These are phyloP conservation scores for Staphylotrichum longicolle DNA, from an alignment of 495 filamentous ascomycete genomes.

Conservation along the genomic window DNA sequence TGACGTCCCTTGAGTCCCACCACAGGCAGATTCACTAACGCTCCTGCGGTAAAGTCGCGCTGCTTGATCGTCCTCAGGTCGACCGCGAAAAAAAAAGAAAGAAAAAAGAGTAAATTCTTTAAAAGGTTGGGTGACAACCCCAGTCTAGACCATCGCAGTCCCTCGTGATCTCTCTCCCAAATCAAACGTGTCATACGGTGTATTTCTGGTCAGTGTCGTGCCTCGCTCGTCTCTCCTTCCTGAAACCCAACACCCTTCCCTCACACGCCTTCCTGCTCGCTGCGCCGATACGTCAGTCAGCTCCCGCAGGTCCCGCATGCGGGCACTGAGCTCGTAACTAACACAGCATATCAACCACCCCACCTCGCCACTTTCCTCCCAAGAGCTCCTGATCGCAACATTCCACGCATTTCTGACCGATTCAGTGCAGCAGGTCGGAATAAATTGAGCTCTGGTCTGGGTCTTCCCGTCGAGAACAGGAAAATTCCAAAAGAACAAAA, in stretches of 20 bases:
- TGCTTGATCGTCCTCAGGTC: too few relatives aligned
- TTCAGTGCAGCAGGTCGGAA: slow-evolving; percentile 7
- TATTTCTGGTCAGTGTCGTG: too few relatives aligned
- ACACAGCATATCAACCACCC: slow-evolving; percentile 21
- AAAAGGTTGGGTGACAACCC: too few relatives aligned
- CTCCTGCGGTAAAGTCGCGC: too few relatives aligned
- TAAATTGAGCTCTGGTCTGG: neutral
- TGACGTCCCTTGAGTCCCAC: slow-evolving; percentile 1
- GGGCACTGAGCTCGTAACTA: slow-evolving; percentile 17
- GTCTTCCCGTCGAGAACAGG: neutral
- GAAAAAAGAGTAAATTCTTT: too few relatives aligned
- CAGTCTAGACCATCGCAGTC: too few relatives aligned
- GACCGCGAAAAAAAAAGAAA: too few relatives aligned
- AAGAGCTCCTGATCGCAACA: slow-evolving; percentile 16
- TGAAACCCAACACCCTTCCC: slow-evolving; percentile 1
- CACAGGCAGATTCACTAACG: too few relatives aligned
- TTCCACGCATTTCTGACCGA: slow-evolving; percentile 4
- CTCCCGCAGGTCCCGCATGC: slow-evolving; percentile 16
- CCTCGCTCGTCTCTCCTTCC: neutral
- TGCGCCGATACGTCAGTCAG: slow-evolving; percentile 16
- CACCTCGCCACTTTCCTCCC: slow-evolving; percentile 2
- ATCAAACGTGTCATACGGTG: too few relatives aligned
- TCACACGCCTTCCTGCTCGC: neutral
- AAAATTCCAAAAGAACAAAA: neutral
- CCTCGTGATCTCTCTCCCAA: too few relatives aligned